Evolutionary conservation across 202 grass and related monocot genomes (phyloP).

Genomic region (Miscanthus sacchariflorus): DNA sequence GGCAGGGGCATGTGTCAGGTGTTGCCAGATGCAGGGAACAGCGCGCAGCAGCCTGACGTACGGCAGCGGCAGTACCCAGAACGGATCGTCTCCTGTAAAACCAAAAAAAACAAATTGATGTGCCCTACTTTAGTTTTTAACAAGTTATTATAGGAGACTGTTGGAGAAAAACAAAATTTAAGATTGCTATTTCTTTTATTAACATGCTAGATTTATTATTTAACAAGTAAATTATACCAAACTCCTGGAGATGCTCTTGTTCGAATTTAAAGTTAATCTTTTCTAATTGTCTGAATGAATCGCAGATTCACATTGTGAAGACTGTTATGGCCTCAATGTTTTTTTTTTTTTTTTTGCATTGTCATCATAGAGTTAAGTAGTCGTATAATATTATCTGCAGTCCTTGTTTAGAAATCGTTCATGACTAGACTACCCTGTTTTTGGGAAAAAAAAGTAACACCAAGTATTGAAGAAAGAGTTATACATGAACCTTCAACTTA

Average conservation of each 20-base stretch:
- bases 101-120: too few species aligned
- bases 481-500: constrained; percentile 4
- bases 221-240: too few species aligned
- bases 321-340: background rate
- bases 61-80: too few species aligned
- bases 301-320: background rate
- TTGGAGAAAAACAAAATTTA: too few species aligned
- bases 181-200: too few species aligned
- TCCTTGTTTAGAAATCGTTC: background rate
- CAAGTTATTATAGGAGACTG: too few species aligned
- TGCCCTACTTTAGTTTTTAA: too few species aligned
- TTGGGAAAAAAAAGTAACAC: background rate
- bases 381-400: background rate
- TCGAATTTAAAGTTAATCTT: background rate
- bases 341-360: background rate
- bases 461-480: background rate
- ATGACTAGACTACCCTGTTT: background rate
- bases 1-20: too few species aligned
- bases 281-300: background rate
- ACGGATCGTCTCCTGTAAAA: too few species aligned
- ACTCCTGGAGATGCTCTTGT: background rate
- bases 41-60: too few species aligned
- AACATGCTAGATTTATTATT: too few species aligned
- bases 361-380: background rate
- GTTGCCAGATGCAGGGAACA: too few species aligned